Base-by-base conservation (phyloP, 345 rosid genomes). In the Viola odorata region DNA sequence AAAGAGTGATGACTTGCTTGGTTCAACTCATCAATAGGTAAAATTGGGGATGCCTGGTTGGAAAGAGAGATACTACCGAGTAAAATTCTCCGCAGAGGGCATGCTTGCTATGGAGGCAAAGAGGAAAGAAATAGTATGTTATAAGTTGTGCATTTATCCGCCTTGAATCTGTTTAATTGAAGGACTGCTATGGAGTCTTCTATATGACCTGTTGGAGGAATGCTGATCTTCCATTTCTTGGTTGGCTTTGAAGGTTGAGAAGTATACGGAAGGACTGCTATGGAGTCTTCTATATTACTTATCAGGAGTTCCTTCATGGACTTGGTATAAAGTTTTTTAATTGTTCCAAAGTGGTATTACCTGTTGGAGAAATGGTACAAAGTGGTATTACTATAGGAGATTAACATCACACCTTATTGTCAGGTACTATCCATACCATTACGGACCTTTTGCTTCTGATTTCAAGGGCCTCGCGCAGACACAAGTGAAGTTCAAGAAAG, bases 221-320 rank as follows among this genome's bases (percentile, higher is more conserved):
- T 12, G 10, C 7, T 3, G 11, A 44, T 45, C 12, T 23, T 37
- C 12, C 17, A 32, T 47, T 56, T 56, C 0, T 41, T 13, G 17
- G 10, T 37, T 4, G 50, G 17, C 37, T 16, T 37, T 54, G 49
- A 36, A 72, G 72, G 76, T 64, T 3, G 66, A 55, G 3, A 63
- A 64, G 58, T 69, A 73, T 45, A 61, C 67, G 0, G 73, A 69
- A 62, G 73, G 77, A 13, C 49, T 73, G 23, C 6, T 60, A 48
- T 73, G 73, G 77, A 67, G 68, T 10, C 60, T 73, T 5, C 48
- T 16, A 8, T 73, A 73, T 60, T 69, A 73, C 40, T 73, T 23
- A 15, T 50, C 66, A 1, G 79, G 55, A 58, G 69, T 75, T 0
- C 66, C 62, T 47, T 70, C 78, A 0, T 75, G 75, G 79, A 16